Evolutionary conservation across 257 asterid genomes (phyloP).

Genomic region (Leptodermis oblonga): DNA sequence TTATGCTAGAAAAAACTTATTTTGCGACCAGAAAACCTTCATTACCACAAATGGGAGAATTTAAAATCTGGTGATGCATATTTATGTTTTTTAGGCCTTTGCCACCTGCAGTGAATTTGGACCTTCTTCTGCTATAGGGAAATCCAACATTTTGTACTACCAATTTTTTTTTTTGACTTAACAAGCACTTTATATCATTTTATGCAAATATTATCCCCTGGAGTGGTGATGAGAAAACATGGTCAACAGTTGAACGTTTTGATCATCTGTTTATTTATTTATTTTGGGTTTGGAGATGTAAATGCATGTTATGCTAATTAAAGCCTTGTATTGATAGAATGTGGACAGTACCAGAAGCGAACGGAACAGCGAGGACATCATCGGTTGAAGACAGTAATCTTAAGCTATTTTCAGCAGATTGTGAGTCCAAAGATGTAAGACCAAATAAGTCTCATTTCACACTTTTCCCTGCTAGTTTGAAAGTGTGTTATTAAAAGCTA

Average conservation of each 20-base stretch:
- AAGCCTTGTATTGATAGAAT: constrained; percentile 43
- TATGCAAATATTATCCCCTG: not conserved
- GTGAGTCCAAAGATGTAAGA: constrained; percentile 59
- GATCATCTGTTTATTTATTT: not conserved
- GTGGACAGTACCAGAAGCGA: constrained; percentile 88
- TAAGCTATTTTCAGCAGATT: constrained; percentile 55
- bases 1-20: not conserved
- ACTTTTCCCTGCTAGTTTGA: not conserved
- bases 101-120: not conserved
- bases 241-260: not conserved
- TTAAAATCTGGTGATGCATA: not conserved
- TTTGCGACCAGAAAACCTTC: not conserved
- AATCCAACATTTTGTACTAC: no score
- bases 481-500: not conserved
- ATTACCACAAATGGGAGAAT: not conserved
- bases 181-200: not conserved
- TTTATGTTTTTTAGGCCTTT: not conserved
- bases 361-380: constrained; percentile 38
- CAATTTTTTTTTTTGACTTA: no score
- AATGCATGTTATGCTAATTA: constrained; percentile 14
- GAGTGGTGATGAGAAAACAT: not conserved
- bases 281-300: not conserved
- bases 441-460: not conserved
- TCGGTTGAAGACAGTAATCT: constrained; percentile 41
- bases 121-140: no score